Evolutionary conservation across 106 monocot species (phyloP), one percentile per base, ranked within the genome.

Genomic region (Allium cepa): DNA sequence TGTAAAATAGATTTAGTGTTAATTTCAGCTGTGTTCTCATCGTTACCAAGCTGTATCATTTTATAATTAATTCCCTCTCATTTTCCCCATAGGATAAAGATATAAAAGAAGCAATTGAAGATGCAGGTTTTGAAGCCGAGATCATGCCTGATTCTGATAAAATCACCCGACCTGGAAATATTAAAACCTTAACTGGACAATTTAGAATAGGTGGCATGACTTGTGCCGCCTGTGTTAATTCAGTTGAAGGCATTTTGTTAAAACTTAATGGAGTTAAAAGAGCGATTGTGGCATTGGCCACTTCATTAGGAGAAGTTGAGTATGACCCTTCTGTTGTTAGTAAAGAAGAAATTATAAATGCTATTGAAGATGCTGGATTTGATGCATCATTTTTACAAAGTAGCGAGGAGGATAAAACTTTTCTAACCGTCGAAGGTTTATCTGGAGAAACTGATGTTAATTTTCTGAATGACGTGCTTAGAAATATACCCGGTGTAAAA

Each of bases 301-400:
- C 97, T 13, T 92, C 90, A 26, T 71, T 77, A 64, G 92, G 92
- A 22, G 87, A 99, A 70, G 87, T 99, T 71, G 92, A 87, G 48
- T 99, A 99, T 79, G 84, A 90, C 69, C 80, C 97, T 69, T 78
- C 84, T 58, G 46, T 79, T 49, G 81, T 77, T 17, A 87, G 72
- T 61, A 99, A 99, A 77, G 97, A 99, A 65, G 88, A 83, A 53
- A 92, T 99, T 46, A 84, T 90, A 64, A 28, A 27, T 75, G 86
- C 92, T 66, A 92, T 99, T 66, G 97, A 99, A 81, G 97, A 99
- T 87, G 90, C 92, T 68, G 97, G 97, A 11, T 99, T 99, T 79
- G 92, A 99, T 58, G 97, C 92, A 49, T 46, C 75, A 46, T 92
- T 99, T 72, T 61, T 99, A 15, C 87, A 74, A 72, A 93, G 92